A percentile compares a stretch with the other conserved stretches of the same genome.
phyloP scores from a whole-genome alignment of 257 asterid species.

The Striga asiatica region DNA sequence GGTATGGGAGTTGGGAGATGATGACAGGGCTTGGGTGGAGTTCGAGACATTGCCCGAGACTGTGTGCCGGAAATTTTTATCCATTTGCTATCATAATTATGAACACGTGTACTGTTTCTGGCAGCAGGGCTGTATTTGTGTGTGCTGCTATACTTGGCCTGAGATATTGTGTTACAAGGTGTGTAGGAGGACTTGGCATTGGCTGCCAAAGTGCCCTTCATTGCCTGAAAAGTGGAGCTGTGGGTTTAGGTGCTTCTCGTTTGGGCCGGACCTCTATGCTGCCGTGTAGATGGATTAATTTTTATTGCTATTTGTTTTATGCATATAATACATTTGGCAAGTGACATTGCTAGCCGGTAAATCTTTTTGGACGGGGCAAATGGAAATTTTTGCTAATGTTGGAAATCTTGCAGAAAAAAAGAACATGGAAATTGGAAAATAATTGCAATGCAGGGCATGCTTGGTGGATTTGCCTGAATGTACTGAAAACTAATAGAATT shows the following conservation, averaged over 20 bases:
- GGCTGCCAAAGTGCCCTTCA: slow-evolving; percentile 68
- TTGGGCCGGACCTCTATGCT: slow-evolving; percentile 29
- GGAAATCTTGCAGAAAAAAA: too few relatives aligned
- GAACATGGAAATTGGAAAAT: too few relatives aligned
- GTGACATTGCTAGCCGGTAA: too few relatives aligned
- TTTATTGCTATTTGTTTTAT: too few relatives aligned
- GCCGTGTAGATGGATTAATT: too few relatives aligned
- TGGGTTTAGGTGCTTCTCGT: slow-evolving; percentile 78
- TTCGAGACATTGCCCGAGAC: slow-evolving; percentile 45
- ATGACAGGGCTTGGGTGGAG: slow-evolving; percentile 37
- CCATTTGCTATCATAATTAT: slow-evolving; percentile 66
- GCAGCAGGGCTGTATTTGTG: slow-evolving; percentile 64
- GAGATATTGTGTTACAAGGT: slow-evolving; percentile 58
- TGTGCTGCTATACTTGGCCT: slow-evolving; percentile 80
- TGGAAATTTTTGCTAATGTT: too few relatives aligned
- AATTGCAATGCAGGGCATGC: too few relatives aligned
- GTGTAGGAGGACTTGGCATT: slow-evolving; percentile 61
- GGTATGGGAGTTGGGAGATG: slow-evolving; percentile 50
- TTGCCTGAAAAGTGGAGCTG: slow-evolving; percentile 82
- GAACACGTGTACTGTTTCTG: slow-evolving; percentile 74
- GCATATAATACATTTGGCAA: too few relatives aligned
- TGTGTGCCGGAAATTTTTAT: slow-evolving; percentile 51
- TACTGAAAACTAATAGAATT: too few relatives aligned
- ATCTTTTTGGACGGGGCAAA: too few relatives aligned
- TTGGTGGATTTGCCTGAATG: too few relatives aligned